These are phyloP conservation scores for Echria macrotheca DNA, from an alignment of 495 filamentous ascomycete genomes.

Conservation along the genomic window DNA sequence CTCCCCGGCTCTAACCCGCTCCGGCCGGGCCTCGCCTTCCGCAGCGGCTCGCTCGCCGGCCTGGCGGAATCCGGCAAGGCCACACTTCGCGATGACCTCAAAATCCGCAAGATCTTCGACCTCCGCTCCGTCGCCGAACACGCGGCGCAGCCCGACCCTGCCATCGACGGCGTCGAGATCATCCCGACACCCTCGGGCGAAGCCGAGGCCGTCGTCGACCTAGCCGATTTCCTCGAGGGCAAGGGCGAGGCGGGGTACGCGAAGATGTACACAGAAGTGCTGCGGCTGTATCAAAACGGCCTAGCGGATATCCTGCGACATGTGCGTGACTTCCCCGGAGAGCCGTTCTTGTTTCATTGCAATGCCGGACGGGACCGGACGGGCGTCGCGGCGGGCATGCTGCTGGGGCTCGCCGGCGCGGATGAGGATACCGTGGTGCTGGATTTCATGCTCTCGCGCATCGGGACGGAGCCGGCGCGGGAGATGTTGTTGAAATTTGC, in stretches of 20 bases:
- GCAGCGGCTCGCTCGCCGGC: conserved; percentile 35
- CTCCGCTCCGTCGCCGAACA: conserved; percentile 37
- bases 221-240: conserved; percentile 34
- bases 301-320: conserved; percentile 35
- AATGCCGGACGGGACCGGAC: conserved; percentile 64
- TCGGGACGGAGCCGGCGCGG: conserved; percentile 42
- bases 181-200: conserved; percentile 31
- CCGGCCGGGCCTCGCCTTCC: conserved; percentile 44
- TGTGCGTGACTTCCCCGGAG: conserved; percentile 26
- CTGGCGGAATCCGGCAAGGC: conserved; percentile 32
- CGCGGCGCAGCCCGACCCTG: conserved; percentile 28
- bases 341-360: conserved; percentile 41
- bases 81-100: conserved; percentile 32
- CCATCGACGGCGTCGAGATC: conserved; percentile 35
- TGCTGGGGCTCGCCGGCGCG: conserved; percentile 50
- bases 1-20: conserved; percentile 18
- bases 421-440: conserved; percentile 38
- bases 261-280: conserved; percentile 38
- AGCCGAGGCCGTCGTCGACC: conserved; percentile 26
- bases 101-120: conserved; percentile 40
- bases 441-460: conserved; percentile 48
- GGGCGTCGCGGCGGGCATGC: conserved; percentile 52
- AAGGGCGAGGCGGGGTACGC: conserved; percentile 36
- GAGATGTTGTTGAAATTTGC: conserved; percentile 37
- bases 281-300: conserved; percentile 30